A percentile compares a stretch with the other conserved stretches of the same genome.
phyloP scores from a whole-genome alignment of 2,329 filamentous ascomycete genomes.

The Ophiostoma tasmaniense region DNA sequence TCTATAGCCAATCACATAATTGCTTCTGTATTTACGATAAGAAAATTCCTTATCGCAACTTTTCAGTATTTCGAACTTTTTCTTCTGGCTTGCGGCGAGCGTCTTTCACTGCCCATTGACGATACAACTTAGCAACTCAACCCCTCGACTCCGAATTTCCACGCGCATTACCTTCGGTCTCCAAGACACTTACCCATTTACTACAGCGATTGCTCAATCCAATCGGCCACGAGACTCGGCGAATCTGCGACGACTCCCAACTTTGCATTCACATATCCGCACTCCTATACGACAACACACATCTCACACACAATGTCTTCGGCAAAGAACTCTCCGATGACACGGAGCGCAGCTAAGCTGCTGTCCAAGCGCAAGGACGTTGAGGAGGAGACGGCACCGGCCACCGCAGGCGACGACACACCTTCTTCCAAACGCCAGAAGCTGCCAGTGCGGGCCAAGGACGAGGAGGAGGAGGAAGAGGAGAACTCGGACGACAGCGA shows the following conservation, averaged over 20 bases:
- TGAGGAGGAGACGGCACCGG: neutral
- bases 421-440: conserved; percentile 14
- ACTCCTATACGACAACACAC: neutral
- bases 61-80: neutral
- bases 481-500: conserved; percentile 28
- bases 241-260: neutral
- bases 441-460: conserved; percentile 23
- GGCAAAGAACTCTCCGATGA: conserved; percentile 13
- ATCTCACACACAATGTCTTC: conserved; percentile 12
- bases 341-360: conserved; percentile 16
- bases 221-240: neutral
- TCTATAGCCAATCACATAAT: neutral
- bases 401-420: neutral
- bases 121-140: neutral
- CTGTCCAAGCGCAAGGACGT: conserved; percentile 14
- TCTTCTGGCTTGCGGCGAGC: neutral
- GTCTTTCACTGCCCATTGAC: neutral
- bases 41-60: conserved; percentile 10
- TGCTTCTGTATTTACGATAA: neutral
- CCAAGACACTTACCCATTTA: neutral
- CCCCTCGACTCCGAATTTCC: neutral
- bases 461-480: conserved; percentile 10
- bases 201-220: neutral
- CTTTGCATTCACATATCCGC: neutral
- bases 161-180: neutral